Percentiles rank a stretch among this genome's conserved stretches.
These are phyloP conservation scores for Chenopodium quinoa DNA, from an alignment of 148 eudicot species.

Conservation along the genomic window DNA sequence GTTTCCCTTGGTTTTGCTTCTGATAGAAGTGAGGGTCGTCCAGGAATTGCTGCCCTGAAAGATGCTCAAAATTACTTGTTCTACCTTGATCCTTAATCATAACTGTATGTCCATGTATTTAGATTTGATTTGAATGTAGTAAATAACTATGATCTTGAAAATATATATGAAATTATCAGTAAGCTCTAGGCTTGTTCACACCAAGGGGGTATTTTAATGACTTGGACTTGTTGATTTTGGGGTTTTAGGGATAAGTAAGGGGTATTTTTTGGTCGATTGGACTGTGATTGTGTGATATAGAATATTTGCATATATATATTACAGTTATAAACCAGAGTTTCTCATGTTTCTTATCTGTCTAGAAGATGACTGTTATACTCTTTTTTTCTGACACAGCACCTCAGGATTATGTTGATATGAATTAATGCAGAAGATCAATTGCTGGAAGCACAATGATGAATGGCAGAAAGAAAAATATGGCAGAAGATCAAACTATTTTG, in stretches of 20 bases:
- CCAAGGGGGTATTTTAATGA: not conserved
- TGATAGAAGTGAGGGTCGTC: conserved; percentile 50
- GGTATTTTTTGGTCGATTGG: not conserved
- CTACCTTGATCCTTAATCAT: not conserved
- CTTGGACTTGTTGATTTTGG: not conserved
- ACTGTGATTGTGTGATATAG: not conserved
- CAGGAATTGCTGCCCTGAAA: conserved; percentile 56
- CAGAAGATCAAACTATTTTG: not conserved
- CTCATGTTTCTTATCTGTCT: not conserved
- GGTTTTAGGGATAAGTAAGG: too few relatives aligned
- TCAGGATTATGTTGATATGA: not conserved
- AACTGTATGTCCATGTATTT: not conserved
- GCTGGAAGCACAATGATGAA: not conserved
- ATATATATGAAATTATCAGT: too few relatives aligned
- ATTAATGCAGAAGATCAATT: not conserved
- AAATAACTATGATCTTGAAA: too few relatives aligned
- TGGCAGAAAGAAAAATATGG: not conserved
- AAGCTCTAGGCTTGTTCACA: too few relatives aligned
- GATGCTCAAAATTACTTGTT: not conserved
- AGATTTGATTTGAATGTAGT: not conserved
- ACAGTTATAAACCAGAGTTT: not conserved
- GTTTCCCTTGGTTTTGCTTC: conserved; percentile 40
- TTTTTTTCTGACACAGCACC: not conserved
- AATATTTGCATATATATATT: not conserved
- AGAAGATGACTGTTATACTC: not conserved